Evolutionary conservation across 2,329 filamentous ascomycete genomes (phyloP).

Genomic region (Stagonosporopsis rhizophila): DNA sequence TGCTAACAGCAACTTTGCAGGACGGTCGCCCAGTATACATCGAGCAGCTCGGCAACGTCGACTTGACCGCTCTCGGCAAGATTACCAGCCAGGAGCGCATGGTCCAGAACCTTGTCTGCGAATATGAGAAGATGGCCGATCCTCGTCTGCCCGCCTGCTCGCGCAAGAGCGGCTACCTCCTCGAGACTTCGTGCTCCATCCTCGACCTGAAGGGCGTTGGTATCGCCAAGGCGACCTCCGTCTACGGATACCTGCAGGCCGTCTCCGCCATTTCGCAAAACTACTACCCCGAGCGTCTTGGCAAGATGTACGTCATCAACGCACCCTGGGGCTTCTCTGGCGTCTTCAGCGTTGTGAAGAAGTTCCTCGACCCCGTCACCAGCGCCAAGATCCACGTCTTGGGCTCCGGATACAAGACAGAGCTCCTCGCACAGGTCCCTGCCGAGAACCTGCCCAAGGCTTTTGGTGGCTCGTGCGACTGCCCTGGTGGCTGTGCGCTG

Average conservation of each 20-base stretch:
- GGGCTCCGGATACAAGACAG: constrained; percentile 79
- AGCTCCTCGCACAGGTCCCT: constrained; percentile 84
- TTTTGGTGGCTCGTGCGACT: constrained; percentile 85
- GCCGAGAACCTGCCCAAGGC: constrained; percentile 86
- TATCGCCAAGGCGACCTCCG: constrained; percentile 77
- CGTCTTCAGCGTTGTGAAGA: constrained; percentile 86
- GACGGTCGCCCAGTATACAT: constrained; percentile 98
- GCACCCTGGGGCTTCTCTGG: constrained; percentile 92
- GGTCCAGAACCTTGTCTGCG: constrained; percentile 93
- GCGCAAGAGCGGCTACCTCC: constrained; percentile 84
- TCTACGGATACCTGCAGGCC: constrained; percentile 86
- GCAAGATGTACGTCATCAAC: constrained; percentile 97
- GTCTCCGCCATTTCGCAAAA: constrained; percentile 93
- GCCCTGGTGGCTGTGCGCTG: constrained; percentile 80
- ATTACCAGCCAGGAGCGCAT: constrained; percentile 93
- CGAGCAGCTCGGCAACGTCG: constrained; percentile 92
- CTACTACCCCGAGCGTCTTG: constrained; percentile 97
- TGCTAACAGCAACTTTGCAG: constrained; percentile 54
- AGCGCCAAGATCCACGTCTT: constrained; percentile 95
- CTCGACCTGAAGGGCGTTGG: constrained; percentile 98
- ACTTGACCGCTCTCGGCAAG: constrained; percentile 87
- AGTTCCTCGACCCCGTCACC: constrained; percentile 95
- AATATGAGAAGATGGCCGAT: constrained; percentile 96
- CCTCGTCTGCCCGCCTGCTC: constrained; percentile 94
- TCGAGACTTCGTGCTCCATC: constrained; percentile 98